Conservation (phyloP, 352 stramenopile genomes). For the Thalassiosira hispida region DNA sequence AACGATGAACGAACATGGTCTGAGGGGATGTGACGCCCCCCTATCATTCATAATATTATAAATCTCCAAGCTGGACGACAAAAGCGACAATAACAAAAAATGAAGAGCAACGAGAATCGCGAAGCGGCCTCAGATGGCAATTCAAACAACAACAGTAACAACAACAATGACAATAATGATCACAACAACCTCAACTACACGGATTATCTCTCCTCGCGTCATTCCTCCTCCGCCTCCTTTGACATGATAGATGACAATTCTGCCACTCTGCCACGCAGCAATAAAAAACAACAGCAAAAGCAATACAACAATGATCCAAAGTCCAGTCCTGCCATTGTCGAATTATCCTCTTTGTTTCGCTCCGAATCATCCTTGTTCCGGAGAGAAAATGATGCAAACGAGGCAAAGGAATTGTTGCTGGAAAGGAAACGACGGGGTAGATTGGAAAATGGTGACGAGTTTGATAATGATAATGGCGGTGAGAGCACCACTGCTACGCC, state of each 20-base stretch:
- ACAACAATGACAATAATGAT: neutral
- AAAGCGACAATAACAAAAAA: neutral
- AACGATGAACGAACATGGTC: too few relatives aligned
- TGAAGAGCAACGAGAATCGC: neutral
- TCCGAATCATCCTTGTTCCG: too few relatives aligned
- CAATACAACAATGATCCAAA: neutral
- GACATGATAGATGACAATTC: constrained; percentile 16
- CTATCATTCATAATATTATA: too few relatives aligned
- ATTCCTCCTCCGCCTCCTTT: neutral
- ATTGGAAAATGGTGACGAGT: too few relatives aligned
- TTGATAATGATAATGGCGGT: too few relatives aligned
- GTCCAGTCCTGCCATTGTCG: neutral
- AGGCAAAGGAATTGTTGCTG: neutral
- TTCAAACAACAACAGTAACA: neutral
- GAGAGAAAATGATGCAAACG: neutral
- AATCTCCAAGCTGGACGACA: too few relatives aligned
- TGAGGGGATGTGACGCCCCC: too few relatives aligned
- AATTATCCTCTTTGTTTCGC: constrained; percentile 9
- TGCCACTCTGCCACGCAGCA: neutral
- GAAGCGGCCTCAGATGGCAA: neutral
- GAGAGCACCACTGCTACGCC: too few relatives aligned
- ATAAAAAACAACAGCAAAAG: neutral
- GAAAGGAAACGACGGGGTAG: neutral
- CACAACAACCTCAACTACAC: neutral
- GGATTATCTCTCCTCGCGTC: constrained; percentile 5